phyloP scores from a whole-genome alignment of 345 rosid genomes.

The sweet orange (Citrus sinensis) region DVS_A1.0 CM039162.1:19126501-19127000 shows the following conservation, averaged over 20 bases:
- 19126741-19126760: neutral
- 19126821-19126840: neutral
- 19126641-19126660: conserved; percentile 31
- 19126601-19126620: conserved; percentile 25
- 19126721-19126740: neutral
- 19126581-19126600: conserved; percentile 6
- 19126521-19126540: neutral
- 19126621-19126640: conserved; percentile 19
- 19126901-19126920: conserved; percentile 21
- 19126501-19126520: conserved; percentile 20
- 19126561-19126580: neutral
- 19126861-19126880: conserved; percentile 15
- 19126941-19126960: conserved; percentile 15
- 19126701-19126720: neutral
- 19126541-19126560: neutral
- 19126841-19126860: conserved; percentile 23
- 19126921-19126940: conserved; percentile 25
- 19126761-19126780: conserved; percentile 6
- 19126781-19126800: conserved; percentile 2
- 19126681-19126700: conserved; percentile 32
- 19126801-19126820: neutral
- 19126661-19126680: conserved; percentile 41
- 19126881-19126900: conserved; percentile 29
- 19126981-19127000: neutral
- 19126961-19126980: conserved; percentile 9